Percentiles rank a stretch among this genome's conserved stretches.
phyloP scores from a whole-genome alignment of 2,329 filamentous ascomycete species.

The Diaporthe aspalathi region DNA sequence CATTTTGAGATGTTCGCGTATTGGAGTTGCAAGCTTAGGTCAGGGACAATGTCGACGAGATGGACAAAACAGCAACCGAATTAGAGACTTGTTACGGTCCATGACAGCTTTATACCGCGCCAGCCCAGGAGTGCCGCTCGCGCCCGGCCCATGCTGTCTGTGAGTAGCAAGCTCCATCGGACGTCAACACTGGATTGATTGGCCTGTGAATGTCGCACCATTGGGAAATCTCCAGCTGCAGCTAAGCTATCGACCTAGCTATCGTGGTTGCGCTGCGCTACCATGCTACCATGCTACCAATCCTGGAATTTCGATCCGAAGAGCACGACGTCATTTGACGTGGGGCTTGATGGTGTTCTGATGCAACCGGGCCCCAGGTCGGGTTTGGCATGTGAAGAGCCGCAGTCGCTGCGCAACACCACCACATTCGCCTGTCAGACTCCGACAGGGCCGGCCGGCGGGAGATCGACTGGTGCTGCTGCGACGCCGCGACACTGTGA shows the following conservation, averaged over 20 bases:
- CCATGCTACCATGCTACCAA: conserved; percentile 4
- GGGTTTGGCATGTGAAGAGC: conserved; percentile 23
- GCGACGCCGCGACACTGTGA: background rate
- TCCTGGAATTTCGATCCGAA: conserved; percentile 28
- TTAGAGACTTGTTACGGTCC: background rate
- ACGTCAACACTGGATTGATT: conserved; percentile 12
- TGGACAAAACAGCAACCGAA: background rate
- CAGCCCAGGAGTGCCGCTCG: too few species aligned
- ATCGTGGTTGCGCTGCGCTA: background rate
- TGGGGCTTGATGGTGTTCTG: conserved; percentile 14
- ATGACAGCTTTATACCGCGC: conserved; percentile 6
- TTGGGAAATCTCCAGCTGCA: conserved; percentile 4
- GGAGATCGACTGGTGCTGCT: conserved; percentile 3
- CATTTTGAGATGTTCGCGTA: conserved; percentile 45
- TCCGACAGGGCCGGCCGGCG: background rate
- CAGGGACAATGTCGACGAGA: background rate
- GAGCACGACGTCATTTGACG: conserved; percentile 16
- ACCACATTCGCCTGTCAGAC: background rate
- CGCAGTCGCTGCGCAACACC: background rate
- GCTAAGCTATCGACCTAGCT: conserved; percentile 24
- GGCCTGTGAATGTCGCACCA: conserved; percentile 19
- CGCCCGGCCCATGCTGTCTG: background rate
- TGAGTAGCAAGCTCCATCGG: background rate
- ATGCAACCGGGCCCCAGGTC: background rate
- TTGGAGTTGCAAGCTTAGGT: background rate